Evolutionary conservation across 306 rosid species (phyloP).

Genomic region (Citrullus amarus): DNA sequence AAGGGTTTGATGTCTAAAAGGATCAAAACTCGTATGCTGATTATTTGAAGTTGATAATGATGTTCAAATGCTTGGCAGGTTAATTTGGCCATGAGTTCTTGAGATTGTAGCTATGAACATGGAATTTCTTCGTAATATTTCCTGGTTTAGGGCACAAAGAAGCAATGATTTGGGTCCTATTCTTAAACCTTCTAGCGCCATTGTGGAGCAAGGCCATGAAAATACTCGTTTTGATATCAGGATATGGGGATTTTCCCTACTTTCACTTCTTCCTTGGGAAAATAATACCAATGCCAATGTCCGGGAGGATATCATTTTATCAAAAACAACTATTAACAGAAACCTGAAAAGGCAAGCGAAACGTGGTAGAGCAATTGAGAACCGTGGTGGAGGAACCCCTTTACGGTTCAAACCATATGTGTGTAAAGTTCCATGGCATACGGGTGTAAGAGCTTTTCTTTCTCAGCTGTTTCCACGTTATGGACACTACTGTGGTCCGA

Average conservation of each 20-base stretch:
- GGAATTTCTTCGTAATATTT: conserved; percentile 31
- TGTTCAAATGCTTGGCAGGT: conserved; percentile 13
- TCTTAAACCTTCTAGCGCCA: conserved; percentile 13
- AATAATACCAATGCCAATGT: background rate
- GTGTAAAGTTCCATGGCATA: conserved; percentile 93
- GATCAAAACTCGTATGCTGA: background rate
- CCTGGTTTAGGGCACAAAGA: conserved; percentile 35
- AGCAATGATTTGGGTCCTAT: conserved; percentile 20
- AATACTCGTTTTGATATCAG: conserved; percentile 24
- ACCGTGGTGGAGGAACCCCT: conserved; percentile 8
- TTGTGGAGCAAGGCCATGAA: conserved; percentile 17
- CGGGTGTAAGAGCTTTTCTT: conserved; percentile 67
- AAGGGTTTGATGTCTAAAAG: background rate
- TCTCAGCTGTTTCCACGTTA: conserved; percentile 84
- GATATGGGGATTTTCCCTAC: conserved; percentile 30
- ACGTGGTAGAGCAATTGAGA: conserved; percentile 14
- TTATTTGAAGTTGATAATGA: background rate
- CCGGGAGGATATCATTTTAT: conserved; percentile 17
- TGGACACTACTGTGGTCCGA: conserved; percentile 96
- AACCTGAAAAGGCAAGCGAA: conserved; percentile 44
- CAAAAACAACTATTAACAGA: conserved; percentile 55
- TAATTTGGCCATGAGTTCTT: conserved; percentile 5
- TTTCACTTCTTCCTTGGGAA: conserved; percentile 45
- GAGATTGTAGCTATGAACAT: conserved; percentile 30
- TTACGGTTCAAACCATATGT: conserved; percentile 79